Base-by-base conservation (phyloP, 495 filamentous ascomycete genomes). In the Annulohypoxylon moriforme region DNA sequence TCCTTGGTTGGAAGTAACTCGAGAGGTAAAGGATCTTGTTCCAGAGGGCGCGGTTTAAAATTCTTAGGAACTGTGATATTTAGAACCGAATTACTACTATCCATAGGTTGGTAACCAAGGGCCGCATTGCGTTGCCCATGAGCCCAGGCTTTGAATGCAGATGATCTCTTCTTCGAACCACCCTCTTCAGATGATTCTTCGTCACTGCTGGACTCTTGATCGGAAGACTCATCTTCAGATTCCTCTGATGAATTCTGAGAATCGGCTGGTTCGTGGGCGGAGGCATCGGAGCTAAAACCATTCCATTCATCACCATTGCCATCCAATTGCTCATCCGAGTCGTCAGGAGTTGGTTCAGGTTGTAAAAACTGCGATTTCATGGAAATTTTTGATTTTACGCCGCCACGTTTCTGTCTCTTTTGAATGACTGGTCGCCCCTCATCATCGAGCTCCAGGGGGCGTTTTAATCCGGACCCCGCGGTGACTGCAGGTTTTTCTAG, bases 141-240 rank as follows among this genome's bases (percentile, higher is more conserved):
- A 13, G 96, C 96, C 96, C 96, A 99, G 11, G 89, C 85, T 80
- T 98, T 98, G 85, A 99, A 99, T n/a, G 94, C 93, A 6, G 85
- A 87, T 36, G 83, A 85, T 47, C 84, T 82, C 42, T 7, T 73
- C 68, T 9, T 71, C 67, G 18, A 73, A 20, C 73, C 77, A 20
- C 73, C 69, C 16, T 80, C 71, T 22, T 71, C 73, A 8, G 44
- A 74, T 16, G 80, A 80, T 22, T 79, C 78, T 6, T 78, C 72
- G 5, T 78, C 77, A 1, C 75, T 77, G 8, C 76, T 73, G 0
- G 75, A 77, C 24, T 79, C 76, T n/a, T 76, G 63, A 34, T 78
- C 69, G 44, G 44, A 58, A 7, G 72, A 76, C 18, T 68, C 72
- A 4, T 81, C 79, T 40, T 67, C 64, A 5, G 64, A 75, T 56